Evolutionary conservation across 345 rosid species (phyloP).

Genomic region (Populus alba): DNA sequence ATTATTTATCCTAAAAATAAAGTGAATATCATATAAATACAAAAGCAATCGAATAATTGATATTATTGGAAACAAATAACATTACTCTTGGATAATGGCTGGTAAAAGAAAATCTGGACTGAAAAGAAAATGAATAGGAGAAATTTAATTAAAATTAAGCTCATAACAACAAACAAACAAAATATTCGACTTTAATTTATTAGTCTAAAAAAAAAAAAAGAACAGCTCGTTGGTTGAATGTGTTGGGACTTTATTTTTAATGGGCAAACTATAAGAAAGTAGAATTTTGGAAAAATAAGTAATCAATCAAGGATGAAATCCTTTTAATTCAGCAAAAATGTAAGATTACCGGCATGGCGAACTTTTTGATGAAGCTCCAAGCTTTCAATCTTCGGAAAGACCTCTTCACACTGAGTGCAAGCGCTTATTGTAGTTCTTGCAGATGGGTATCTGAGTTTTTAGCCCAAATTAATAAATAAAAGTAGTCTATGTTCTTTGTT

Average conservation of each 20-base stretch:
- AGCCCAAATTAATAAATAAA: not conserved
- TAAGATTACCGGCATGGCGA: slow-evolving; percentile 82
- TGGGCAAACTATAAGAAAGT: not conserved
- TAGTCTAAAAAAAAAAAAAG: not conserved
- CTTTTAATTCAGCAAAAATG: not conserved
- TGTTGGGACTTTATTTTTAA: not conserved
- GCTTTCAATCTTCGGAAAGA: slow-evolving; percentile 88
- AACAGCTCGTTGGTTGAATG: not conserved
- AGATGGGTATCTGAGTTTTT: slow-evolving; percentile 56
- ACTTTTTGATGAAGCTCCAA: slow-evolving; percentile 93
- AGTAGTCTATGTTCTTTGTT: not conserved
- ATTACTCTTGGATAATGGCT: not conserved
- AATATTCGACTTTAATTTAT: not conserved
- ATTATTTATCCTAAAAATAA: too few relatives aligned
- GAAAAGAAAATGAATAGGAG: not conserved
- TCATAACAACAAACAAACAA: not conserved
- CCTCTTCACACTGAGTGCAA: slow-evolving; percentile 90
- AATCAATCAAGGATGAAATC: not conserved
- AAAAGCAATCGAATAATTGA: not conserved
- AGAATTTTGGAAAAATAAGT: not conserved
- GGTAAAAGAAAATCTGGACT: not conserved
- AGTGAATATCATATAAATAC: too few relatives aligned
- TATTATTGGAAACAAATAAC: not conserved
- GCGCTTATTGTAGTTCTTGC: slow-evolving; percentile 67
- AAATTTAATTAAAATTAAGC: not conserved